Base-by-base conservation (phyloP, 108 stramenopile species). In the Aurantiochytrium sp. region DNA sequence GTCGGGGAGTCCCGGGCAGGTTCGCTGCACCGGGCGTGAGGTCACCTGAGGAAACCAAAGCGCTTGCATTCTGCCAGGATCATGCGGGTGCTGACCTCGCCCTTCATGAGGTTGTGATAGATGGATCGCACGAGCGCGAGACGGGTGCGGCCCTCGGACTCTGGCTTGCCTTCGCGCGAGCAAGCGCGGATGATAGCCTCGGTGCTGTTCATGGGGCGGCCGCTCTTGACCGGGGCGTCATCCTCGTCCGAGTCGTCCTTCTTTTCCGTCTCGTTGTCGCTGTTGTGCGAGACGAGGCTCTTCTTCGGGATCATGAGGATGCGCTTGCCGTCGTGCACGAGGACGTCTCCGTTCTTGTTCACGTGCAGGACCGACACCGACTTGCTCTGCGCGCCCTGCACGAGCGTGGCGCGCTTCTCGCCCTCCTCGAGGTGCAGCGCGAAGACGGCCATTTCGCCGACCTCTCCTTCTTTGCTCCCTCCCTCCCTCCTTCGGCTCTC, bases 301-400 rank as follows among this genome's bases (percentile, higher is more conserved):
- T 81, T 81, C 39, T 39, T 45, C 10, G 73, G 91, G 90, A 94
- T 91, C 95, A 12, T 89, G 17, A 81, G 39, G 45, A 81, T 81
- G 30, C 73, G 73, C 37, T 89, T 90, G 8, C 94, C 87, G 52
- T 93, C 90, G 34, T 41, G 39, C 31, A 94, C 93, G 12, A 91
- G 68, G 87, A 94, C 93, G 41, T 86, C 87, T 17, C 91, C 93
- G 6, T 87, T 55, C 89, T 95, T 96, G 88, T 52, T 86, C 55
- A 87, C 81, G 4, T 94, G 55, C 86, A 96, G 22, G 90, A 54
- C 39, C 89, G 53, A 89, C 91, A 94, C 68, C 94, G 92, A 12
- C 89, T 86, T 68, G 93, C 86, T 54, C 54, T 36, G 31, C 21
- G 17, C 55, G 27, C 36, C 55, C 55, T 86, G 86, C 15, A 86